Evolutionary conservation across 2,329 filamentous ascomycete genomes (phyloP).

Genomic region (Bipolaris gigantea): DNA sequence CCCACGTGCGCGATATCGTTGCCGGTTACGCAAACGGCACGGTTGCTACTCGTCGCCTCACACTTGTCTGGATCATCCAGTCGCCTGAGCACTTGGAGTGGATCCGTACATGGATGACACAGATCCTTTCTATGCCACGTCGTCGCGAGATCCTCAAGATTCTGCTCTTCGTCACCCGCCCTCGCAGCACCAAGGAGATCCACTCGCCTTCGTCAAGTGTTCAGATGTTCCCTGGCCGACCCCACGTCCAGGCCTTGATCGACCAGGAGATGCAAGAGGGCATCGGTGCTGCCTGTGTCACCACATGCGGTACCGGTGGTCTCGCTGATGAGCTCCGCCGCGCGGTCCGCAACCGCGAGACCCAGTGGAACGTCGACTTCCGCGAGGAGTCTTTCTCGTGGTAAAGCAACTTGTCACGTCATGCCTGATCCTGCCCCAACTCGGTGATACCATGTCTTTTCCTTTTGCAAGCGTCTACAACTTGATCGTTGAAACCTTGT

Average conservation of each 20-base stretch:
- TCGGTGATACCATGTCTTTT: slow-evolving; percentile 21
- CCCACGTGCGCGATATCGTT: slow-evolving; percentile 73
- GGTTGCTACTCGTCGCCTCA: slow-evolving; percentile 77
- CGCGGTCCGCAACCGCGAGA: slow-evolving; percentile 66
- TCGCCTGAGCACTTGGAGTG: slow-evolving; percentile 88
- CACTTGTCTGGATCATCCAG: slow-evolving; percentile 90
- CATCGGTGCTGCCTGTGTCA: slow-evolving; percentile 85
- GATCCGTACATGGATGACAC: slow-evolving; percentile 89
- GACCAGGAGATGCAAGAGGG: slow-evolving; percentile 79
- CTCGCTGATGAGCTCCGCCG: slow-evolving; percentile 74
- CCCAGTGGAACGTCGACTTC: slow-evolving; percentile 71
- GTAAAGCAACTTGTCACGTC: slow-evolving; percentile 40
- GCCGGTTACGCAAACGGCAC: slow-evolving; percentile 65
- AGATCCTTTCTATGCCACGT: slow-evolving; percentile 77
- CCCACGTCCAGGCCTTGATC: slow-evolving; percentile 78
- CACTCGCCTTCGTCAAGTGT: slow-evolving; percentile 76
- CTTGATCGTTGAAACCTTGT: slow-evolving; percentile 8
- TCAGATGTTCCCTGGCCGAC: slow-evolving; percentile 88
- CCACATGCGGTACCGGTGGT: slow-evolving; percentile 73
- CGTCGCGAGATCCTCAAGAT: slow-evolving; percentile 83
- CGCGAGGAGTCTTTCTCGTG: slow-evolving; percentile 76
- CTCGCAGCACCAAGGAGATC: slow-evolving; percentile 80
- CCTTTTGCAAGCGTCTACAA: slow-evolving; percentile 11
- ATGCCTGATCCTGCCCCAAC: slow-evolving; percentile 8
- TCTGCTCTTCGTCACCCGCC: slow-evolving; percentile 86